Base-by-base conservation (phyloP, 192 early-diverging fungal genomes). In the Paraglomus brasilianum region DNA sequence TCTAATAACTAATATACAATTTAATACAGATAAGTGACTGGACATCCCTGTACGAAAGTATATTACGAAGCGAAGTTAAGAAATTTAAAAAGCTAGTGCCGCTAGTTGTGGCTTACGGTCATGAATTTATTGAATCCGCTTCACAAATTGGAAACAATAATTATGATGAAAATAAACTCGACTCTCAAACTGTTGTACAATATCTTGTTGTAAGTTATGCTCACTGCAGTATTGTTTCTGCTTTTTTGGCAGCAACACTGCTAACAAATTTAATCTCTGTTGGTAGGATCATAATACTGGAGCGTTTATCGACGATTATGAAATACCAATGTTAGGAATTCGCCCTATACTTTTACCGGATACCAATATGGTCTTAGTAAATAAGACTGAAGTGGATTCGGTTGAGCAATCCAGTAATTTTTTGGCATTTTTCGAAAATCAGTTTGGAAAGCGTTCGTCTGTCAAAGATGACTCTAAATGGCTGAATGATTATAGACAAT, bases 361-460 rank as follows among this genome's bases (percentile, higher is more conserved):
- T 44, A 51, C 59, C 42, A 51, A 62, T 42, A 48, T 53, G 41
- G 15, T 55, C 1, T 45, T 65, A 24, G 17, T 65, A 10, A 30
- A 30, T 30, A 65, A 53, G 17, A 41, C 63, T 52, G 47, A 24
- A 14, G 22, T 9, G 38, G 36, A 21, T 65, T 62, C 65, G 43
- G 41, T 17, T 11, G 49, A 72, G 22, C 41, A 65, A 52, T 72
- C 71, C 19, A 47, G 48, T 2, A 39, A 10, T 50, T 38, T 50
- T 66, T 14, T n/a, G 11, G 10, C 19, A 68, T 49, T 52, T 24
- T 41, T 72, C 8, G 52, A 50, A 10, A 44, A 38, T 19, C 65
- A 47, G 39, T 72, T 72, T 42, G 71, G 65, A 39, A 43, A 65
- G 52, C 48, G 65, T 22, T 17, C 57, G 6, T 42, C 42, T 21